These are phyloP conservation scores for Euphorbia tirucalli DNA, from an alignment of 345 rosid species.

Conservation along the genomic window DNA sequence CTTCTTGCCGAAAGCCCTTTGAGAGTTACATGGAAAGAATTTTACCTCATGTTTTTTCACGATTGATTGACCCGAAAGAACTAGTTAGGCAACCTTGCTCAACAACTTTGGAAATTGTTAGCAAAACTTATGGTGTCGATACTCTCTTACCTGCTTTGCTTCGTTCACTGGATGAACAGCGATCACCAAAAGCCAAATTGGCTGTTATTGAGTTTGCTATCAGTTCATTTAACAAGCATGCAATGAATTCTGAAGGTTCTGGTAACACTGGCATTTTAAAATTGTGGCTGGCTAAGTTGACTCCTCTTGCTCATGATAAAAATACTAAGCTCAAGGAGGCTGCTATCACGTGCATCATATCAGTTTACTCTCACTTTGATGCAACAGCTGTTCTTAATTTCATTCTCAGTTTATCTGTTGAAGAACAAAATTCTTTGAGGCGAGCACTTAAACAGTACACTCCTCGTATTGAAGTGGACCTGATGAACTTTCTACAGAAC, in stretches of 20 bases:
- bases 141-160: conserved; percentile 90
- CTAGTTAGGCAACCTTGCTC: conserved; percentile 94
- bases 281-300: conserved; percentile 90
- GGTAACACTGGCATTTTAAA: conserved; percentile 85
- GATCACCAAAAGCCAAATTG: conserved; percentile 97
- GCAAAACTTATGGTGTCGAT: conserved; percentile 90
- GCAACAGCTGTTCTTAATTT: conserved; percentile 84
- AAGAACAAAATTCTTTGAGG: conserved; percentile 93
- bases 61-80: conserved; percentile 96
- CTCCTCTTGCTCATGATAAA: conserved; percentile 83
- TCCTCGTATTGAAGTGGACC: conserved; percentile 97
- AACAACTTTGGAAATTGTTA: conserved; percentile 83
- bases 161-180: conserved; percentile 96
- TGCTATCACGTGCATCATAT: conserved; percentile 87
- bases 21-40: conserved; percentile 98
- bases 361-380: conserved; percentile 87
- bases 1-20: conserved; percentile 94
- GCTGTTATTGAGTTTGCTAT: conserved; percentile 95
- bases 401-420: conserved; percentile 90
- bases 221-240: conserved; percentile 82
- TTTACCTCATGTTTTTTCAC: conserved; percentile 92
- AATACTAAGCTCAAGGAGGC: conserved; percentile 93
- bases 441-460: conserved; percentile 89
- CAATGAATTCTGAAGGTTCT: conserved; percentile 71
- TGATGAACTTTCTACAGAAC: conserved; percentile 87